Conservation (phyloP, 140 eudicot species). For the Anethum foeniculum region DNA sequence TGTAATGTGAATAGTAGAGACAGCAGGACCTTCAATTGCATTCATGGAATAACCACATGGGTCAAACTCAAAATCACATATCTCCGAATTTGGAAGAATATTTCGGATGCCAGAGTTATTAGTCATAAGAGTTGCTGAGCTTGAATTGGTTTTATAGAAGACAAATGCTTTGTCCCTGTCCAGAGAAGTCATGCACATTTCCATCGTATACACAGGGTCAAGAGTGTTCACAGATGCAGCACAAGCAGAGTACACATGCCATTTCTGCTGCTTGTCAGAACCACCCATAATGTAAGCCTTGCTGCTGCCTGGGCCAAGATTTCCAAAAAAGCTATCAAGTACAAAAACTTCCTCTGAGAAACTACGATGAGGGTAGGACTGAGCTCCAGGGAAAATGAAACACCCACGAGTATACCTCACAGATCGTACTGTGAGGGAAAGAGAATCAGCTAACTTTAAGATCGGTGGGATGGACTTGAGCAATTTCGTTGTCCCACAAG, state of each 20-base stretch:
- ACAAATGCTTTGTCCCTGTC: slow-evolving; percentile 70
- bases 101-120: slow-evolving; percentile 52
- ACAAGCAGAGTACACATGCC: slow-evolving; percentile 76
- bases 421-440: slow-evolving; percentile 56
- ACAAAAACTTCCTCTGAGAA: slow-evolving; percentile 86
- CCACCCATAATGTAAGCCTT: slow-evolving; percentile 70
- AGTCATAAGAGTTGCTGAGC: slow-evolving; percentile 64
- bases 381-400: slow-evolving; percentile 83
- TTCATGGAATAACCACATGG: slow-evolving; percentile 99
- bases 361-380: slow-evolving; percentile 76
- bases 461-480: slow-evolving; percentile 74
- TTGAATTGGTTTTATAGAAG: slow-evolving; percentile 44
- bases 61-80: slow-evolving; percentile 85
- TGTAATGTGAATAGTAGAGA: slow-evolving; percentile 81
- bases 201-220: slow-evolving; percentile 60
- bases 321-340: slow-evolving; percentile 58
- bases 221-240: slow-evolving; percentile 30
- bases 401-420: slow-evolving; percentile 83
- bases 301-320: slow-evolving; percentile 56
- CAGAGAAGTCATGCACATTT: slow-evolving; percentile 84
- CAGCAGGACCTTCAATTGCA: slow-evolving; percentile 55
- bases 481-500: slow-evolving; percentile 89
- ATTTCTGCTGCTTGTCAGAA: slow-evolving; percentile 44
- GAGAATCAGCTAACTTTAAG: slow-evolving; percentile 45
- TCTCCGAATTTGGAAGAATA: slow-evolving; percentile 64